phyloP scores from a whole-genome alignment of 352 stramenopile genomes.

The Elongisporangium anandrum region DNA sequence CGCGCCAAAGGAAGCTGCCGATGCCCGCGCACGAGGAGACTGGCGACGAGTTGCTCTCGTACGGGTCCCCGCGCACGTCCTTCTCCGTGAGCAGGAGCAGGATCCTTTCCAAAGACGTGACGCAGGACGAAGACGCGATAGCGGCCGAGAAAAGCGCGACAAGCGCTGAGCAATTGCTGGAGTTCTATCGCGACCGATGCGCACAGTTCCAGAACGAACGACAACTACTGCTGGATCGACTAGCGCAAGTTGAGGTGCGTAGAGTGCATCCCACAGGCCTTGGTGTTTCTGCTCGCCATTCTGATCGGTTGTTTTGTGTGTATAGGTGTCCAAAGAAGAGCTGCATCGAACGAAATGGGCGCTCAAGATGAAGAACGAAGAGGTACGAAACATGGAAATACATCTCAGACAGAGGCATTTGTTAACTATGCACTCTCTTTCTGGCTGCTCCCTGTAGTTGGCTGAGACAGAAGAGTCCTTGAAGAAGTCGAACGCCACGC shows the following conservation, averaged over 20 bases:
- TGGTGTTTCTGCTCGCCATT: neutral
- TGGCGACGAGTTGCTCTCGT: conserved; percentile 46
- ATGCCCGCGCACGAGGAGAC: conserved; percentile 4
- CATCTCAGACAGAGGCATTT: neutral
- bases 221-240: conserved; percentile 39
- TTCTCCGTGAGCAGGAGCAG: conserved; percentile 22
- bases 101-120: conserved; percentile 6
- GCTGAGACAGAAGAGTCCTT: conserved; percentile 53
- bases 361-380: conserved; percentile 51
- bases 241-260: conserved; percentile 53
- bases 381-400: conserved; percentile 22
- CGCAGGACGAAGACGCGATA: neutral
- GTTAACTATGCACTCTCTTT: neutral
- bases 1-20: neutral
- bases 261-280: neutral
- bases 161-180: conserved; percentile 28
- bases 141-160: conserved; percentile 6
- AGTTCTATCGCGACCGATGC: conserved; percentile 62
- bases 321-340: conserved; percentile 72
- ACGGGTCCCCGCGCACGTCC: conserved; percentile 37
- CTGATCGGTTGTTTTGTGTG: neutral
- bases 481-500: conserved; percentile 38
- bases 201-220: conserved; percentile 65
- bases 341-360: conserved; percentile 73
- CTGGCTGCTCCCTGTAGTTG: conserved; percentile 30